These are phyloP conservation scores for Glycine tomentella DNA, from an alignment of 306 rosid species.

Conservation along the genomic window DNA sequence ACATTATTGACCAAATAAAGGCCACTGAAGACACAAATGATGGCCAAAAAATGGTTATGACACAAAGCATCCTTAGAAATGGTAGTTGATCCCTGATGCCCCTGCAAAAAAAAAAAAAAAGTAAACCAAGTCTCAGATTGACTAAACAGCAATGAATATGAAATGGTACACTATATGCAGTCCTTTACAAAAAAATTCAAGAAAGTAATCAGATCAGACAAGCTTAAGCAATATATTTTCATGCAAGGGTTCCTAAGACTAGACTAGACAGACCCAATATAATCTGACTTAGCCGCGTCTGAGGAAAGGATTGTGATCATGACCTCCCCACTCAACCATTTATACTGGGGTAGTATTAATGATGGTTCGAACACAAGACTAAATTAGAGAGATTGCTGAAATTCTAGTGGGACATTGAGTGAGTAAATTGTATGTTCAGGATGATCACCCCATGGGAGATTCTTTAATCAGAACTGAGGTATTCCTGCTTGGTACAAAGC, in stretches of 20 bases:
- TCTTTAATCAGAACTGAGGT: neutral
- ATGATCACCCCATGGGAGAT: neutral
- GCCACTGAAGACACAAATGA: conserved; percentile 76
- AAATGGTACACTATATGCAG: neutral
- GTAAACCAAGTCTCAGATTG: conserved; percentile 45
- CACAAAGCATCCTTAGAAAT: conserved; percentile 73
- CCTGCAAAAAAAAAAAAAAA: conserved; percentile 47
- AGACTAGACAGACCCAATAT: neutral
- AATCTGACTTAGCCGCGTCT: neutral
- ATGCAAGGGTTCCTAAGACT: neutral
- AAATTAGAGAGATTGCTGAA: neutral
- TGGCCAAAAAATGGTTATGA: conserved; percentile 80
- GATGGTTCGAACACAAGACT: neutral
- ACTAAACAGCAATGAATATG: conserved; percentile 36
- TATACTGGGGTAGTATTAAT: neutral
- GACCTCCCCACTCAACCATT: neutral
- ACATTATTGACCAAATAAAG: conserved; percentile 75
- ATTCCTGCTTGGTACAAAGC: neutral
- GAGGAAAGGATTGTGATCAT: neutral
- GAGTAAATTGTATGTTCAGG: neutral
- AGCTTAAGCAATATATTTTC: conserved; percentile 13
- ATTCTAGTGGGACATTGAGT: neutral
- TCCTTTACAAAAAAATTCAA: neutral
- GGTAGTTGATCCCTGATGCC: conserved; percentile 65
- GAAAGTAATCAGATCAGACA: conserved; percentile 7